Evolutionary conservation across 2,329 filamentous ascomycete species (phyloP), one percentile per base, ranked within the genome.

Genomic region (Penicillium crustosum): DNA sequence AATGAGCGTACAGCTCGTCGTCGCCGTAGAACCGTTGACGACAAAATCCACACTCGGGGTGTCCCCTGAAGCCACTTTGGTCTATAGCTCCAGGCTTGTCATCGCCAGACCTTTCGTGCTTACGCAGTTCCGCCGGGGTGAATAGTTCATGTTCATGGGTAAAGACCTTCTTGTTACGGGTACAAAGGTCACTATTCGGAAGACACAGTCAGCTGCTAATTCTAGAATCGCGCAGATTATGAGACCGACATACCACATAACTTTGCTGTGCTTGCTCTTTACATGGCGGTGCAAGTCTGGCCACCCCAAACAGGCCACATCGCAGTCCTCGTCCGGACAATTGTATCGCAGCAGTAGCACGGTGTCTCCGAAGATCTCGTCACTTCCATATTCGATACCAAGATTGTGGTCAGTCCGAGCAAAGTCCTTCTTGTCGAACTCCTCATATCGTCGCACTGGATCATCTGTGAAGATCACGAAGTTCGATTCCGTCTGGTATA

Each of bases 101-200:
- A 69, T 99, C 94, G 57, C 94, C 94, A 62, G 89, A 86, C 61
- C 86, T 89, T 83, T 97, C 95, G 74, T 99, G 94, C 68, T 86
- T 89, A 65, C 90, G 87, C 49, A 97, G 81, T 66, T 93, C 91
- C 62, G 87, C 84, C 61, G 86, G 83, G 0, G 90, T 89, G 73
- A 97, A 97, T 1, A 99, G 82, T 62, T 95, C 91, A 72, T 99
- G 94, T 76, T 99, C 94, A 76, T 99, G 94, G 1, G 94, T 97
- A 68, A 99, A 99, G 35, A 97, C 92, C 71, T 96, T 97, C 78
- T 99, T 99, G 79, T 97, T 93, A 59, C 92, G 82, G 7, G 93
- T 90, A 76, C 93, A 97, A 12, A 96, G 81, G 74, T 96, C 91
- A 75, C 90, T 83, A 60, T 27, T 27, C 19, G 10, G n/a, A n/a